Percentiles rank a stretch among this genome's conserved stretches.
These are phyloP conservation scores for Medicago ruthenica DNA, from an alignment of 306 rosid species.

Conservation along the genomic window DNA sequence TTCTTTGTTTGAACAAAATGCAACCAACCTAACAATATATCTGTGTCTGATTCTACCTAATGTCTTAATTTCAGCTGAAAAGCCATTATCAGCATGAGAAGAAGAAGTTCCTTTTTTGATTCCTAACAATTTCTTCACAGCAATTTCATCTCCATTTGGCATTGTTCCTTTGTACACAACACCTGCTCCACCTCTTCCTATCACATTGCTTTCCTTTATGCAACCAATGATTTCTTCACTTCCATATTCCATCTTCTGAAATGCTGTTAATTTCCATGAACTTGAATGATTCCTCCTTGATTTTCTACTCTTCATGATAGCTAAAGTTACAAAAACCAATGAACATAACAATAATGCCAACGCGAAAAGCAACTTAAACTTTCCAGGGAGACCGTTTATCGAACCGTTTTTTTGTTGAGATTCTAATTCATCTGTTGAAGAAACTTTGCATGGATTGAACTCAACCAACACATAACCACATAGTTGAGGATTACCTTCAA, in stretches of 20 bases:
- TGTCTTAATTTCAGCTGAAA: conserved; percentile 77
- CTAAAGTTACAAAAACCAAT: conserved; percentile 65
- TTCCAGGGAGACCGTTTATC: conserved; percentile 51
- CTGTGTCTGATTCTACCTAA: conserved; percentile 82
- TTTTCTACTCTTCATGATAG: conserved; percentile 66
- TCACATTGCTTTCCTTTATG: conserved; percentile 72
- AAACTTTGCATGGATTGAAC: conserved; percentile 57
- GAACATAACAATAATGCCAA: conserved; percentile 72
- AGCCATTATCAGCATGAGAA: conserved; percentile 72
- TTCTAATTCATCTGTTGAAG: conserved; percentile 43
- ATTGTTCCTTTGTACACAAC: conserved; percentile 74
- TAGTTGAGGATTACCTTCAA: conserved; percentile 66
- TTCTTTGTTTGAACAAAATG: conserved; percentile 75
- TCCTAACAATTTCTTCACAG: conserved; percentile 75
- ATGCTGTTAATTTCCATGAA: conserved; percentile 80
- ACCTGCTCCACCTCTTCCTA: conserved; percentile 90
- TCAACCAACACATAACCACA: conserved; percentile 54
- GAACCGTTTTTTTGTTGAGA: conserved; percentile 37
- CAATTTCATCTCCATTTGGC: conserved; percentile 80
- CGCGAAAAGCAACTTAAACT: conserved; percentile 74
- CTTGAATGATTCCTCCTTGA: conserved; percentile 44
- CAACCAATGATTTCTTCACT: conserved; percentile 73
- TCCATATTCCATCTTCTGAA: conserved; percentile 72
- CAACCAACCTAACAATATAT: conserved; percentile 77
- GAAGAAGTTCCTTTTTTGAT: conserved; percentile 64